phyloP scores from a whole-genome alignment of 176 grass and related monocot species.

The Secale cereale region DNA sequence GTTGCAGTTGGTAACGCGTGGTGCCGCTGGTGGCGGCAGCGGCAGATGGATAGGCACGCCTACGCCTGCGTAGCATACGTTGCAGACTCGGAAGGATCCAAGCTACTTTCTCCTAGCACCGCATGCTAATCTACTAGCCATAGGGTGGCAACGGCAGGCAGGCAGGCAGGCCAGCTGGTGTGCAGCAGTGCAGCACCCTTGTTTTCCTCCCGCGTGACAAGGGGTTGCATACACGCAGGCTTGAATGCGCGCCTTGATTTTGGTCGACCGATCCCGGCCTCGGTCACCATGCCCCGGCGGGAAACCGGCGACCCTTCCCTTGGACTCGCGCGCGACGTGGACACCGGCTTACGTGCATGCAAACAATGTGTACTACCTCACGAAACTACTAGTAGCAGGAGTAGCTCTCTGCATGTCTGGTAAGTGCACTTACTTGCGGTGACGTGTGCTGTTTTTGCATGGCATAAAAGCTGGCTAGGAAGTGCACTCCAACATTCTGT shows the following conservation, averaged over 20 bases:
- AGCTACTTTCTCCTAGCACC: neutral
- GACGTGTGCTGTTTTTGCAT: neutral
- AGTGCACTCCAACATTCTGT: too few species aligned
- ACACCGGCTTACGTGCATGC: neutral
- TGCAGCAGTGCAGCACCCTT: neutral
- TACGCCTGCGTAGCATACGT: neutral
- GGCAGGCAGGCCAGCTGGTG: neutral
- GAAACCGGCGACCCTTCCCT: conserved; percentile 15
- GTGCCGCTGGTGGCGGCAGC: neutral
- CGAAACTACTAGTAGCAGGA: neutral
- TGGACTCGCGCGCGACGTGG: neutral
- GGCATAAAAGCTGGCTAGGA: neutral
- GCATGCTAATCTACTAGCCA: neutral
- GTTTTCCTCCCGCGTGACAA: neutral
- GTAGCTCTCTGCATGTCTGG: neutral
- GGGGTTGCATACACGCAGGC: neutral
- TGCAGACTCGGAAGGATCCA: neutral
- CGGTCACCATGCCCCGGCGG: neutral
- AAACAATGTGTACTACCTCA: neutral
- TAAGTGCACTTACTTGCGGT: neutral
- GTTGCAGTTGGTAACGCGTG: neutral
- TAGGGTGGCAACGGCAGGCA: neutral
- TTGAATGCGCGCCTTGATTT: neutral
- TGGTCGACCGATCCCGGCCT: neutral
- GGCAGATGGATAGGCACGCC: neutral